A percentile compares a stretch with the other conserved stretches of the same genome.
These are phyloP conservation scores for Lablab purpureus DNA, from an alignment of 306 rosid species.

Conservation along the genomic window DNA sequence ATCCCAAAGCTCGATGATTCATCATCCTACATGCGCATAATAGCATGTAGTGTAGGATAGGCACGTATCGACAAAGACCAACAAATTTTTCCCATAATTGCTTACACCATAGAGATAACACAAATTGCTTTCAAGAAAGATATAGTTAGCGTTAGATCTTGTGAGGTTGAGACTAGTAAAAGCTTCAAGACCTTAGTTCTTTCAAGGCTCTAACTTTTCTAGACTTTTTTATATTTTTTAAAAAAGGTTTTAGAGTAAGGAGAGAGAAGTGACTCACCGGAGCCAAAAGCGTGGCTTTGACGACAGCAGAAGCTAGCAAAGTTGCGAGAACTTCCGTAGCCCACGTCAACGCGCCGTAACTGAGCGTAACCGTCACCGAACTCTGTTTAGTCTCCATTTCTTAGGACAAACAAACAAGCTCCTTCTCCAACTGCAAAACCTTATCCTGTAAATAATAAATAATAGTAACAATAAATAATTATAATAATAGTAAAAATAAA, in stretches of 20 bases:
- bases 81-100: conserved; percentile 23
- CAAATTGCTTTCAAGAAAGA: conserved; percentile 42
- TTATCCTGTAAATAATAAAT: conserved; percentile 34
- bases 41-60: conserved; percentile 23
- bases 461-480: background rate
- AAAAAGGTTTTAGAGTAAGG: background rate
- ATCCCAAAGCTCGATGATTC: background rate
- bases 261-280: conserved; percentile 54
- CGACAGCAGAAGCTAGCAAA: conserved; percentile 68
- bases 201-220: background rate
- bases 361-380: conserved; percentile 56
- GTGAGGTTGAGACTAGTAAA: conserved; percentile 17
- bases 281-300: conserved; percentile 64
- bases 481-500: background rate
- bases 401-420: conserved; percentile 48
- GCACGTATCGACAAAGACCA: conserved; percentile 38
- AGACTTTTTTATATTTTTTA: background rate
- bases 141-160: conserved; percentile 42
- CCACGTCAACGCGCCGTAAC: conserved; percentile 63
- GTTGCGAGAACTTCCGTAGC: conserved; percentile 65
- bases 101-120: conserved; percentile 19
- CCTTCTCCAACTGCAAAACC: conserved; percentile 46
- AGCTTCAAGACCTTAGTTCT: background rate
- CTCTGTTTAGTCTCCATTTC: conserved; percentile 68
- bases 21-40: conserved; percentile 26